Percentiles rank a stretch among this genome's conserved stretches.
These are phyloP conservation scores for Lactarius hatsudake DNA, from an alignment of 768 basidiomycete species.

Conservation along the genomic window DNA sequence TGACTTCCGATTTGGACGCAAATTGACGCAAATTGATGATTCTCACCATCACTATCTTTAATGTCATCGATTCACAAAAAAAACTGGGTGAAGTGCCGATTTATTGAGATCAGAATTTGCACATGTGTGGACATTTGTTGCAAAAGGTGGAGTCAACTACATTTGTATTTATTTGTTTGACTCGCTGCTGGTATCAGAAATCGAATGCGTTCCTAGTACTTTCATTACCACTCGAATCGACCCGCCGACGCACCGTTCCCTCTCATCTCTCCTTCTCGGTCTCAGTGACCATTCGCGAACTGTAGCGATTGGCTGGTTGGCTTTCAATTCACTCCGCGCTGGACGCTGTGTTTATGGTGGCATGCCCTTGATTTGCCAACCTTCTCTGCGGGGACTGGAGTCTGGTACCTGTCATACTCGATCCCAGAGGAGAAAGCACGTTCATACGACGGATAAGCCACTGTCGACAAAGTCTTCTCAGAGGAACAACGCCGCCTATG, in stretches of 20 bases:
- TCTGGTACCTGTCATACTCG: conserved; percentile 6
- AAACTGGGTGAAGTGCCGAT: no score
- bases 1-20: no score
- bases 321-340: conserved; percentile 13
- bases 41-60: no score
- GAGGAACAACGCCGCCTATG: conserved; percentile 7
- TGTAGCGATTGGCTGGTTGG: not conserved
- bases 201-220: not conserved
- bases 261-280: not conserved
- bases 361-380: conserved; percentile 18
- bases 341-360: conserved; percentile 22
- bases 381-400: conserved; percentile 6
- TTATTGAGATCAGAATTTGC: no score
- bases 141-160: no score
- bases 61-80: no score
- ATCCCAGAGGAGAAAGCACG: conserved; percentile 2
- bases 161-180: no score
- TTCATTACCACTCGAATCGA: not conserved
- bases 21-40: no score
- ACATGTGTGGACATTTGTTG: no score
- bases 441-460: conserved; percentile 3
- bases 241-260: not conserved
- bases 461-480: conserved; percentile 3
- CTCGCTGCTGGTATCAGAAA: not conserved
- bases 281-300: not conserved